Evolutionary conservation across 768 basidiomycete genomes (phyloP), one percentile per base, ranked within the genome.

Genomic region (Gautieria morchelliformis): DNA sequence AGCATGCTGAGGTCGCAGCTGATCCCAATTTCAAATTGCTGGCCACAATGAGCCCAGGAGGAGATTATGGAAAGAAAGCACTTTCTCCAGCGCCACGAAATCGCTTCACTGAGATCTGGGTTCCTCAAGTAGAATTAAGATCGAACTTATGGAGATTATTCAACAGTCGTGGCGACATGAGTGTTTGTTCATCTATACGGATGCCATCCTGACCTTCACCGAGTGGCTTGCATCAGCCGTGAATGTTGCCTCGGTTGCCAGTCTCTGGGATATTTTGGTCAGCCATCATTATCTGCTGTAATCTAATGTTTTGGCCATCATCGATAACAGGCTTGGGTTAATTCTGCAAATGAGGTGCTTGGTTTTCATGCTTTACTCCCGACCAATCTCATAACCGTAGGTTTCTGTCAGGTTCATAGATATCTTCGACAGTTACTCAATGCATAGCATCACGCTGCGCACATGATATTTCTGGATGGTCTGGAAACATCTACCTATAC

Each of bases 71-170:
- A 22, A 99, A 99, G 76, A 99, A 98, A 68, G 96, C 98, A 66
- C 74, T 99, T 2, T 98, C 96, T 1, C 95, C 94, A 33, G 96
- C 96, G 0, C 75, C 98, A 40, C 83, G 96, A 19, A 99, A 98
- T 71, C 83, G 96, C 5, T 99, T 99, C 72, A 99, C 96, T 4
- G 96, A 99, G 69, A 95, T 99, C 33, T 99, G 96, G 95, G 96
- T 99, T 0, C 94, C 95, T 3, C 73, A 84, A 17, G 80, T 97
- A 32, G 82, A 89, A 57, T 76, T 83, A 59, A 76, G 83, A 17
- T 64, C 66, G 5, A 96, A 99, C 67, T 72, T 95, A 7, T 75
- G 82, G 59, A 76, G 63, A 95, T 99, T 63, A 74, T 98, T 24
- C 71, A 75, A 11, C 79, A 72, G 53, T 76, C 82, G 1, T 96